These are phyloP conservation scores for Paramyrothecium sp. DNA, from an alignment of 2,329 filamentous ascomycete species.

Conservation along the genomic window DNA sequence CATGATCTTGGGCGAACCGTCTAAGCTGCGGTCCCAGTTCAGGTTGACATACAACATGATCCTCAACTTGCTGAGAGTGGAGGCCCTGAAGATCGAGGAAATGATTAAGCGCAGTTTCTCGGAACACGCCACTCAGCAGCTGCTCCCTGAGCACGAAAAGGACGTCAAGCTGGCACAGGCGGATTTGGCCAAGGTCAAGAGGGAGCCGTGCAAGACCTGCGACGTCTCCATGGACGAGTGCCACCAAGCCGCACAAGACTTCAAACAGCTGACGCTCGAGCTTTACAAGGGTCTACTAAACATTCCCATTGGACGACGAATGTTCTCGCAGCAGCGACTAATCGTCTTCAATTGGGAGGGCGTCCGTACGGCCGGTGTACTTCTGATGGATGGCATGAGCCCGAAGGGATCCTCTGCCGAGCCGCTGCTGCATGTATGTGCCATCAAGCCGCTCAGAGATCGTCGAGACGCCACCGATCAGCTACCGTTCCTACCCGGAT, in stretches of 20 bases:
- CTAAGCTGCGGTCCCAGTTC: conserved; percentile 94
- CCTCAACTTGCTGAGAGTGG: conserved; percentile 87
- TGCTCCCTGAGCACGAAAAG: conserved; percentile 93
- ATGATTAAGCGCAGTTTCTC: conserved; percentile 99
- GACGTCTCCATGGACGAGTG: conserved; percentile 77
- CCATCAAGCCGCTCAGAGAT: conserved; percentile 67
- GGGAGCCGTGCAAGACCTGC: conserved; percentile 79
- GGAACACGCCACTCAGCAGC: conserved; percentile 92
- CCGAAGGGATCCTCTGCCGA: conserved; percentile 54
- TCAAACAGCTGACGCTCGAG: conserved; percentile 74
- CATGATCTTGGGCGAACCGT: conserved; percentile 96
- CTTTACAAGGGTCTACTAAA: conserved; percentile 73
- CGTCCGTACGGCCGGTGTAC: conserved; percentile 75
- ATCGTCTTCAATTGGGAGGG: conserved; percentile 86
- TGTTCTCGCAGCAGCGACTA: conserved; percentile 74
- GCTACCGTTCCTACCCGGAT: conserved; percentile 74
- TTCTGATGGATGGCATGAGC: conserved; percentile 73
- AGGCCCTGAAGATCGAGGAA: conserved; percentile 97
- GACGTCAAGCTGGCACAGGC: conserved; percentile 89
- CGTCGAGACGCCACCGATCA: conserved; percentile 79
- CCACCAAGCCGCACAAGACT: conserved; percentile 79
- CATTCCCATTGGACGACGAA: conserved; percentile 79
- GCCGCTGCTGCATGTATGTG: conserved; percentile 74
- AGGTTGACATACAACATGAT: conserved; percentile 99
- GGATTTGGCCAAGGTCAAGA: conserved; percentile 84